A percentile compares a stretch with the other conserved stretches of the same genome.
Evolutionary conservation across 2,329 filamentous ascomycete genomes (phyloP).

Genomic region (Ophioceras dolichostomum): DNA sequence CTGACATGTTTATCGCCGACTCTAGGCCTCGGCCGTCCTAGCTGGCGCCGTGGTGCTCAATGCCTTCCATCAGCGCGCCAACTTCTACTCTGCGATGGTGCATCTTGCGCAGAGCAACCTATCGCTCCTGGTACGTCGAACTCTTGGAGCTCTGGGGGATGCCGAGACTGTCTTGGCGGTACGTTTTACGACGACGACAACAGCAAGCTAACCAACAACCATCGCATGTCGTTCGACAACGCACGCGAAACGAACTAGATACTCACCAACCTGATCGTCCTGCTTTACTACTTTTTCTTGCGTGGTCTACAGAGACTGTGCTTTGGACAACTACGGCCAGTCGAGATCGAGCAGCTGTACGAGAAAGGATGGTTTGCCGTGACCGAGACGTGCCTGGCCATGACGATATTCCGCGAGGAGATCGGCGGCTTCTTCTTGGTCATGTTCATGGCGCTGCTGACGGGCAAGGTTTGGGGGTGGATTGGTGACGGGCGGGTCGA

Average conservation of each 20-base stretch:
- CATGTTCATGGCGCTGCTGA: constrained; percentile 89
- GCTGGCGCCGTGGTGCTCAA: constrained; percentile 76
- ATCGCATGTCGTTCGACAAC: too few species aligned
- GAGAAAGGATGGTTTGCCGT: constrained; percentile 98
- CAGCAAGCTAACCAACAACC: too few species aligned
- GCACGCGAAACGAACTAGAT: too few species aligned
- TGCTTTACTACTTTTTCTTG: constrained; percentile 68
- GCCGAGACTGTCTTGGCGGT: too few species aligned
- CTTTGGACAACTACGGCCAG: constrained; percentile 79
- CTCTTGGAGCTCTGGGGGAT: too few species aligned
- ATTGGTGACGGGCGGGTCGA: constrained; percentile 93
- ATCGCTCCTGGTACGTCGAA: constrained; percentile 67
- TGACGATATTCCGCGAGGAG: constrained; percentile 96
- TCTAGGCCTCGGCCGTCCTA: constrained; percentile 69
- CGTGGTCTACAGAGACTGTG: constrained; percentile 82
- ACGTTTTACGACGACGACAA: too few species aligned
- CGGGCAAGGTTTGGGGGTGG: constrained; percentile 97
- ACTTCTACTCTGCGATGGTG: constrained; percentile 97
- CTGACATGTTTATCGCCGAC: background rate
- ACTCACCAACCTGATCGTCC: constrained; percentile 78
- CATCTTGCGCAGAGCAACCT: constrained; percentile 95
- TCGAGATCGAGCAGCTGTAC: constrained; percentile 94
- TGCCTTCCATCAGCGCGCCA: constrained; percentile 87
- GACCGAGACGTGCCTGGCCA: constrained; percentile 90
- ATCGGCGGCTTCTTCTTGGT: constrained; percentile 88